Evolutionary conservation across 2,329 filamentous ascomycete genomes (phyloP).

Genomic region (Aotearoamyces nothofagi): DNA sequence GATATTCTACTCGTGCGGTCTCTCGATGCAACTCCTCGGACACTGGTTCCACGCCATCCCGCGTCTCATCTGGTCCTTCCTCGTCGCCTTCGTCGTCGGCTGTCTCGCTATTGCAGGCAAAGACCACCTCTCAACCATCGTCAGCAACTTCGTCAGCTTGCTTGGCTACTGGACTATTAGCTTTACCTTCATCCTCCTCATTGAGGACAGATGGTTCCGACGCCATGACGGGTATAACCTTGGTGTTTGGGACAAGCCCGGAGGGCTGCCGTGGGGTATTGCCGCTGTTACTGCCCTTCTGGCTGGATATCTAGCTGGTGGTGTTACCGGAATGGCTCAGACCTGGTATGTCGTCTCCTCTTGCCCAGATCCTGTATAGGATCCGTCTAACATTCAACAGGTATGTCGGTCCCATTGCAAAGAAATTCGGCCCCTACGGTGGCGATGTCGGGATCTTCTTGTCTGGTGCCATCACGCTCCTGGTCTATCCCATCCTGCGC

Average conservation of each 20-base stretch:
- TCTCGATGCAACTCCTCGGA: slow-evolving; percentile 26
- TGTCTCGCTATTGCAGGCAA: slow-evolving; percentile 27
- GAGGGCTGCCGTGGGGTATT: slow-evolving; percentile 26
- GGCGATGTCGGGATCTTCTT: slow-evolving; percentile 39
- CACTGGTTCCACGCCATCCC: slow-evolving; percentile 27
- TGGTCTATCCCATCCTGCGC: slow-evolving; percentile 30
- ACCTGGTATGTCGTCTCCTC: slow-evolving; percentile 39
- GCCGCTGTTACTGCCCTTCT: slow-evolving; percentile 28
- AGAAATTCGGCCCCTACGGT: slow-evolving; percentile 28
- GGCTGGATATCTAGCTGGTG: slow-evolving; percentile 28
- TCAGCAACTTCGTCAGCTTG: slow-evolving; percentile 31
- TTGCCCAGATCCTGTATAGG: too few relatives aligned
- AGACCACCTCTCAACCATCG: slow-evolving; percentile 26
- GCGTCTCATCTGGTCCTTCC: slow-evolving; percentile 30
- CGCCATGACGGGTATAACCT: slow-evolving; percentile 30
- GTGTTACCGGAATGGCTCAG: slow-evolving; percentile 42
- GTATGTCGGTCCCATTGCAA: slow-evolving; percentile 29
- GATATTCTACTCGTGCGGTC: slow-evolving; percentile 26
- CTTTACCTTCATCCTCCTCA: slow-evolving; percentile 30
- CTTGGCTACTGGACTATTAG: slow-evolving; percentile 34
- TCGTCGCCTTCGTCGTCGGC: slow-evolving; percentile 29
- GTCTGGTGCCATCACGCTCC: slow-evolving; percentile 30
- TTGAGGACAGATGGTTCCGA: slow-evolving; percentile 33
- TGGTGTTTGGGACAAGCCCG: slow-evolving; percentile 30
- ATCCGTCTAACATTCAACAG: too few relatives aligned